Conservation (phyloP, 257 asterid species). For the Jasminum sambac region DNA sequence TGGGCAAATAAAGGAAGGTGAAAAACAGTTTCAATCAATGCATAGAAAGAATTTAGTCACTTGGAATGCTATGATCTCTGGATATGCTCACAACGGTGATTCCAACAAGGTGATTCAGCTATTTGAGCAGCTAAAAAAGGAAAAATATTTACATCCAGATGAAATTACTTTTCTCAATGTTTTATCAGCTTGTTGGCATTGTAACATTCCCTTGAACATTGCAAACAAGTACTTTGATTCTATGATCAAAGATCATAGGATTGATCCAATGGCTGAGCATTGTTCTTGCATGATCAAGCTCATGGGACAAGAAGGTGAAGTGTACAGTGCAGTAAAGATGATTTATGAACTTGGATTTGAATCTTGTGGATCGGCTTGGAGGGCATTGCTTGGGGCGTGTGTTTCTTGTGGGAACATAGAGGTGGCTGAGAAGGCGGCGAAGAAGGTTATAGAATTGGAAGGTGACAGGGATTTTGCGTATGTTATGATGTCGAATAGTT, state of each 20-base stretch:
- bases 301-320: slow-evolving; percentile 66
- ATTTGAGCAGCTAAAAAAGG: slow-evolving; percentile 46
- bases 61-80: slow-evolving; percentile 79
- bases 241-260: slow-evolving; percentile 42
- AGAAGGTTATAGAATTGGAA: slow-evolving; percentile 53
- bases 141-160: slow-evolving; percentile 47
- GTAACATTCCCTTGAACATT: slow-evolving; percentile 31
- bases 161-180: slow-evolving; percentile 69
- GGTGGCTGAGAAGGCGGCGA: slow-evolving; percentile 56
- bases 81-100: slow-evolving; percentile 62
- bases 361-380: slow-evolving; percentile 59
- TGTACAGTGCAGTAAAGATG: slow-evolving; percentile 52
- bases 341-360: slow-evolving; percentile 45
- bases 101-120: slow-evolving; percentile 46
- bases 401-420: slow-evolving; percentile 42
- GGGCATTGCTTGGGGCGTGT: slow-evolving; percentile 59
- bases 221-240: slow-evolving; percentile 43
- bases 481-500: slow-evolving; percentile 57
- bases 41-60: slow-evolving; percentile 62
- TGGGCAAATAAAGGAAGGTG: slow-evolving; percentile 55
- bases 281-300: slow-evolving; percentile 64
- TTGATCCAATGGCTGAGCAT: slow-evolving; percentile 64
- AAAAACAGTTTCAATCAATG: slow-evolving; percentile 40
- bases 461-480: slow-evolving; percentile 53
- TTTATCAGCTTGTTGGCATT: slow-evolving; percentile 69